Conservation (phyloP, 2,329 filamentous ascomycete genomes). For the Penicillium sp. region DNA sequence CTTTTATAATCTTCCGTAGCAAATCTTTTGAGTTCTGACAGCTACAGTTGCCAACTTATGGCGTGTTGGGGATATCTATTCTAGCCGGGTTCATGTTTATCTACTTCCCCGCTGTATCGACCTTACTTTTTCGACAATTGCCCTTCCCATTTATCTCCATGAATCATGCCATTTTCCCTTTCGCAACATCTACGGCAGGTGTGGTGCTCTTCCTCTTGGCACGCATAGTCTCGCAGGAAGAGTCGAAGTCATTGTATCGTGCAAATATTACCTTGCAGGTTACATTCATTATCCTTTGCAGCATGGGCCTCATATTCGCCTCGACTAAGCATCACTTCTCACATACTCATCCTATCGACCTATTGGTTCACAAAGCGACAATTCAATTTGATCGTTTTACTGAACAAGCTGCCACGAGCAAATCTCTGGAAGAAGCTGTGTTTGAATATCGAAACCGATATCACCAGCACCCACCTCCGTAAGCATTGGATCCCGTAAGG, state of each 20-base stretch:
- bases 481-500: slow-evolving; percentile 13
- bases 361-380: slow-evolving; percentile 53
- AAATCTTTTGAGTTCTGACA: slow-evolving; percentile 10
- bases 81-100: slow-evolving; percentile 38
- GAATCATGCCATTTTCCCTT: slow-evolving; percentile 28
- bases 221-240: slow-evolving; percentile 28
- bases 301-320: slow-evolving; percentile 43
- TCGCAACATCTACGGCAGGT: slow-evolving; percentile 33
- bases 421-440: slow-evolving; percentile 51
- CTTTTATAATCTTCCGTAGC: not conserved
- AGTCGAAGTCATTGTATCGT: slow-evolving; percentile 28
- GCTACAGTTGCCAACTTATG: slow-evolving; percentile 42
- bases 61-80: slow-evolving; percentile 40
- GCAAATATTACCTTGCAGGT: slow-evolving; percentile 36
- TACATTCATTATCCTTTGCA: slow-evolving; percentile 42
- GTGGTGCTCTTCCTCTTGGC: slow-evolving; percentile 29
- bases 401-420: slow-evolving; percentile 49
- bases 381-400: slow-evolving; percentile 51
- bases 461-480: slow-evolving; percentile 56
- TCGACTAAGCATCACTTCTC: slow-evolving; percentile 42
- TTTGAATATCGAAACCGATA: slow-evolving; percentile 54
- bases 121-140: slow-evolving; percentile 33
- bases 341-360: slow-evolving; percentile 55
- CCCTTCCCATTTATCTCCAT: slow-evolving; percentile 33
- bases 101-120: slow-evolving; percentile 33